A percentile compares a stretch with the other conserved stretches of the same genome.
phyloP scores from a whole-genome alignment of 352 stramenopile genomes.

The Discostella stelligera region DNA sequence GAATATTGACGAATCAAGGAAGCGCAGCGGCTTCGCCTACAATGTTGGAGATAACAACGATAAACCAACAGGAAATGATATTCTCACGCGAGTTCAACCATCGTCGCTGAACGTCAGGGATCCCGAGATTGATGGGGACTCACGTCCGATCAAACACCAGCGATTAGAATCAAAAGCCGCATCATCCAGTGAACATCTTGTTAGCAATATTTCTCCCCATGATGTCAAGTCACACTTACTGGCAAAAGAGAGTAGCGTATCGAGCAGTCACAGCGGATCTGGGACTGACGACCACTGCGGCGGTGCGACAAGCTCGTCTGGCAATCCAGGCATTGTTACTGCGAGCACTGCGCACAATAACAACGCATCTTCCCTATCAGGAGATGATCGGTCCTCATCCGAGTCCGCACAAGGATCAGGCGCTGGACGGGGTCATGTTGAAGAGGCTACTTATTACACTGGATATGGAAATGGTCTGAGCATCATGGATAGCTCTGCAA shows the following conservation, averaged over 20 bases:
- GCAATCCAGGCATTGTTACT: slow-evolving; percentile 31
- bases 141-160: too few relatives aligned
- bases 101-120: too few relatives aligned
- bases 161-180: too few relatives aligned
- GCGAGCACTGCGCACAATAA: neutral
- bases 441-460: slow-evolving; percentile 32
- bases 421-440: slow-evolving; percentile 24
- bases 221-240: too few relatives aligned
- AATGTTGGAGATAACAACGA: too few relatives aligned
- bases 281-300: slow-evolving; percentile 21
- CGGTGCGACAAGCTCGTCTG: slow-evolving; percentile 16
- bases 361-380: slow-evolving; percentile 5
- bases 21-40: neutral
- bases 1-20: slow-evolving; percentile 2
- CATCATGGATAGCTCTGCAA: neutral
- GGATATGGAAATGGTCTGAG: slow-evolving; percentile 24
- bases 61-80: too few relatives aligned
- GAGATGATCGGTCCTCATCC: slow-evolving; percentile 15
- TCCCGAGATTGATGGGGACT: too few relatives aligned
- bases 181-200: too few relatives aligned
- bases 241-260: neutral
- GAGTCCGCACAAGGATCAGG: slow-evolving; percentile 11
- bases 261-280: slow-evolving; percentile 4
- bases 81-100: too few relatives aligned
- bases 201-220: too few relatives aligned